A percentile compares a stretch with the other conserved stretches of the same genome.
Evolutionary conservation across 2,329 filamentous ascomycete species (phyloP).

Genomic region (Aspergillus sp.): DNA sequence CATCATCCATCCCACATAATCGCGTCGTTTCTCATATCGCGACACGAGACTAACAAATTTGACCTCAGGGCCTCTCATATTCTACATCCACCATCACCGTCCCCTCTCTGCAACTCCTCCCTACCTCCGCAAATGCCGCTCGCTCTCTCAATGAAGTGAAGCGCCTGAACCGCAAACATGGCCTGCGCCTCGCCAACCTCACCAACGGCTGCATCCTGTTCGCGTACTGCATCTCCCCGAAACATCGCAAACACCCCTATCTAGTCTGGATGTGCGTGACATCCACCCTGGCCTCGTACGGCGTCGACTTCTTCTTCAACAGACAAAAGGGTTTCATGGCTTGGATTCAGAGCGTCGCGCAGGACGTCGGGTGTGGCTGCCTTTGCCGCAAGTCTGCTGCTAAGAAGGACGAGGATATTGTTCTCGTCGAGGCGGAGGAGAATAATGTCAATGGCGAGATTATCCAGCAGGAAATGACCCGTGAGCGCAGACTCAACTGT

Average conservation of each 20-base stretch:
- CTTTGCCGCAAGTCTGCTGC: conserved; percentile 10
- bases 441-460: conserved; percentile 41
- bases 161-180: conserved; percentile 58
- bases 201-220: conserved; percentile 69
- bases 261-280: conserved; percentile 78
- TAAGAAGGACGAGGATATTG: conserved; percentile 33
- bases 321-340: conserved; percentile 51
- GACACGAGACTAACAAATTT: conserved; percentile 6
- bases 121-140: conserved; percentile 66
- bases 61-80: conserved; percentile 75
- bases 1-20: neutral
- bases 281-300: conserved; percentile 38
- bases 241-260: conserved; percentile 76
- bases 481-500: conserved; percentile 35
- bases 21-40: too few species aligned
- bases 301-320: conserved; percentile 69
- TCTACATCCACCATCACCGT: conserved; percentile 73
- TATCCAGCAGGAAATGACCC: conserved; percentile 40
- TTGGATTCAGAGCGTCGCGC: conserved; percentile 29
- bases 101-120: conserved; percentile 74
- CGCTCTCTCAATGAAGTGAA: conserved; percentile 67
- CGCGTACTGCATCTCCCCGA: conserved; percentile 72
- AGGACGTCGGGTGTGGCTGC: conserved; percentile 37
- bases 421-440: conserved; percentile 33
- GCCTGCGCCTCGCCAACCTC: conserved; percentile 63